Evolutionary conservation across 768 basidiomycete species (phyloP), one percentile per base, ranked within the genome.

Genomic region (Hypsizygus marmoreus): DNA sequence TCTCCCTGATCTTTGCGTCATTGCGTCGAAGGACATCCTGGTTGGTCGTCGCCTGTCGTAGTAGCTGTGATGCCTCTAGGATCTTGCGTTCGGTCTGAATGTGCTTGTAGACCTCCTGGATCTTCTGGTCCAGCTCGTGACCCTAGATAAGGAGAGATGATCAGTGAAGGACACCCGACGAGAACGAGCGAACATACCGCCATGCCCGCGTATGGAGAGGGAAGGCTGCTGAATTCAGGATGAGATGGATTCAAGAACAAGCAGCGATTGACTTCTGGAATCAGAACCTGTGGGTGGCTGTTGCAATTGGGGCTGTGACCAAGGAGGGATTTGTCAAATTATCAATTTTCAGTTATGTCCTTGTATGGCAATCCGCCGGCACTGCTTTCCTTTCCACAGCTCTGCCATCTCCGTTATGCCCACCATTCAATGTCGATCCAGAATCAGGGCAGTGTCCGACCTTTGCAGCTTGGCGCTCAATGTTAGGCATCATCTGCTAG

Each of bases 1-100:
- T 84, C 66, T 95, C 91, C 57, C 85, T 82, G 69, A 93, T 89
- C 75, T 92, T 86, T 53, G 81, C 81, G 54, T 94, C 89, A 57
- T 84, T 89, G 53, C 80, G 77, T 51, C 86, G 77, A 40, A 91
- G 71, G 37, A 95, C 93, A 69, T 94, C 91, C 56, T 81, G 87
- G 61, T 95, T 95, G 33, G 72, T 79, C 24, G 92, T 94, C 2
- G 92, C 92, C 64, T 82, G 80, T 35, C 86, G 80, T 45, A 95
- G 75, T 55, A 80, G 77, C 62, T 86, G 81, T 22, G 85, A 83
- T 13, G 86, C 92, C 67, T 94, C 90, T 54, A 95, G 76, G 64
- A 95, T 85, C 79, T 91, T 94, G 69, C 87, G 88, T 72, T 95
- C 91, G 26, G 88, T 93, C 72, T 87, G 81, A 65, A 95, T 94